phyloP scores from a whole-genome alignment of 2,329 filamentous ascomycete species.

The Trichoderma afroharzianum region DNA sequence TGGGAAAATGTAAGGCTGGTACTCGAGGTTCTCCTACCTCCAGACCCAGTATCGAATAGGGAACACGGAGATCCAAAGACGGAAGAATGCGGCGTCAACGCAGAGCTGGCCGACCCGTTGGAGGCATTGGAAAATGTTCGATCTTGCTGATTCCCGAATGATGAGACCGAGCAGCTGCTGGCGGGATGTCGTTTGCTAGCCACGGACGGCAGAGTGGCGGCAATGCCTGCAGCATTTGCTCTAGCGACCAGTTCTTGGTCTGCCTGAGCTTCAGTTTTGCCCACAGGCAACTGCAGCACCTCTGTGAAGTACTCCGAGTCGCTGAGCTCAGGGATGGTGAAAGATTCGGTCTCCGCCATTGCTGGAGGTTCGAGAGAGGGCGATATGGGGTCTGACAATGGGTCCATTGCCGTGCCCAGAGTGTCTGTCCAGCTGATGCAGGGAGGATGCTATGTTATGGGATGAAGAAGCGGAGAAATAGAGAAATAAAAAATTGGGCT shows the following conservation, averaged over 20 bases:
- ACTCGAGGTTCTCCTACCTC: slow-evolving; percentile 26
- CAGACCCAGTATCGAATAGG: slow-evolving; percentile 12
- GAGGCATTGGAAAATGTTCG: slow-evolving; percentile 46
- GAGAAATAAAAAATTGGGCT: neutral
- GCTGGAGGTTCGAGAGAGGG: neutral
- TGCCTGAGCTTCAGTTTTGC: slow-evolving; percentile 37
- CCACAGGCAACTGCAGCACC: slow-evolving; percentile 36
- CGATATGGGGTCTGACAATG: neutral
- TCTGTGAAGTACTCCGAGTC: slow-evolving; percentile 38
- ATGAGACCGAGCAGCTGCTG: slow-evolving; percentile 42
- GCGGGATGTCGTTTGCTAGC: slow-evolving; percentile 37
- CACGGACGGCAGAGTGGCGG: slow-evolving; percentile 23
- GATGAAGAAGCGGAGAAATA: neutral
- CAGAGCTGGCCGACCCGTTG: slow-evolving; percentile 38
- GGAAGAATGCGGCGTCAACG: slow-evolving; percentile 43
- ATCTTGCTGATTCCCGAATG: slow-evolving; percentile 38
- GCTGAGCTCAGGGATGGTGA: slow-evolving; percentile 36
- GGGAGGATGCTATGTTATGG: neutral
- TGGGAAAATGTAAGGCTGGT: slow-evolving; percentile 45
- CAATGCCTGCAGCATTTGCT: slow-evolving; percentile 36
- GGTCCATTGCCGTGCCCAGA: slow-evolving; percentile 6
- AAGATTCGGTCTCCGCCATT: neutral
- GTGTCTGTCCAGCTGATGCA: neutral
- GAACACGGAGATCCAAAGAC: slow-evolving; percentile 30
- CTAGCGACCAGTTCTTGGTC: slow-evolving; percentile 36